Percentiles rank a stretch among this genome's conserved stretches.
Conservation (phyloP, 2,329 filamentous ascomycete genomes). For the Sordariomycetes sp. region DNA sequence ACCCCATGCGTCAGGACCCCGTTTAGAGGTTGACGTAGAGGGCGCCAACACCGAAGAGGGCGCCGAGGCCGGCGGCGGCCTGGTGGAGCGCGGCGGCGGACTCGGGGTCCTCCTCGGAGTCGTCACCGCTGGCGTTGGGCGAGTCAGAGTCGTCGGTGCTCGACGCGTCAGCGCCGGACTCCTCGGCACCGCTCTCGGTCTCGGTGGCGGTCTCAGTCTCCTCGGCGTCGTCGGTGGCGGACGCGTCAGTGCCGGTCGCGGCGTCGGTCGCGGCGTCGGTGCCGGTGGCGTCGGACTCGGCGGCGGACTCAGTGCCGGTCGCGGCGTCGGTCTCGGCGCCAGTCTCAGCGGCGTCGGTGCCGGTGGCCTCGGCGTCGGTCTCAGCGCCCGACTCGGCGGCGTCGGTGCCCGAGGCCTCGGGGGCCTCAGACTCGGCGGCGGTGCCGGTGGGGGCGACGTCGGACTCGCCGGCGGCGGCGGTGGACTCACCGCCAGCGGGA, state of each 20-base stretch:
- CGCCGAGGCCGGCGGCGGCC: conserved; percentile 28
- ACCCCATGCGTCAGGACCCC: neutral
- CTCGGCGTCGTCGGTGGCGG: neutral
- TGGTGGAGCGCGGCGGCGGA: conserved; percentile 17
- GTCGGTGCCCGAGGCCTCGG: too few relatives aligned
- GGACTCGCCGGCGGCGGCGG: neutral
- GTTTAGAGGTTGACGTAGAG: conserved; percentile 29
- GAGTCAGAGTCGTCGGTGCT: conserved; percentile 3
- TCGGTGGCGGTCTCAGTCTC: too few relatives aligned
- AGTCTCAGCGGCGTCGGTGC: neutral
- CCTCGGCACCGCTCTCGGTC: neutral
- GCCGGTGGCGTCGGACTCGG: too few relatives aligned
- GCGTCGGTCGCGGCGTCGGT: too few relatives aligned
- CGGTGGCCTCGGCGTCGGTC: neutral
- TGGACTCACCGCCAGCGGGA: neutral
- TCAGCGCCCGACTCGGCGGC: neutral
- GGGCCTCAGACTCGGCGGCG: too few relatives aligned
- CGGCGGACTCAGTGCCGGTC: too few relatives aligned
- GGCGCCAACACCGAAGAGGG: conserved; percentile 31
- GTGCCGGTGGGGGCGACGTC: neutral
- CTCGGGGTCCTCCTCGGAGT: neutral
- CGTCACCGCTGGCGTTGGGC: neutral
- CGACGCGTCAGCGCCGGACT: neutral
- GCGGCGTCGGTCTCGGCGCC: too few relatives aligned
- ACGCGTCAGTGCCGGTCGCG: neutral